Conservation (phyloP, 2,329 filamentous ascomycete genomes). For the Cladosporium sp. region DNA sequence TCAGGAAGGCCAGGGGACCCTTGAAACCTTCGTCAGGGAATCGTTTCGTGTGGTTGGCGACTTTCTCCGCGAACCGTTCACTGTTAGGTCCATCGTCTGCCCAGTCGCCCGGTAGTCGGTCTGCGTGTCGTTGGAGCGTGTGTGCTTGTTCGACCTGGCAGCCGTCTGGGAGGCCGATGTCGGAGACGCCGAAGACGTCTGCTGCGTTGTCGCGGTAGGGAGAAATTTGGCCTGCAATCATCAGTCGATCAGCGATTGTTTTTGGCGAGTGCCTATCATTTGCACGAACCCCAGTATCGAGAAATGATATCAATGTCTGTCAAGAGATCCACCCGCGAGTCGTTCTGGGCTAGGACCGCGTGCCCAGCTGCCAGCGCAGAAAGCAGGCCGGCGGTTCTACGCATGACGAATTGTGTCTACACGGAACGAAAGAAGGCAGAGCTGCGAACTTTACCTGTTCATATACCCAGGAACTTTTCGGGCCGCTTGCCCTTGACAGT, state of each 20-base stretch:
- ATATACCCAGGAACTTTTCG: not conserved
- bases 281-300: conserved; percentile 36
- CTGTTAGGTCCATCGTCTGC: conserved; percentile 47
- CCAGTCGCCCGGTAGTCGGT: conserved; percentile 45
- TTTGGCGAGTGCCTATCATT: not conserved
- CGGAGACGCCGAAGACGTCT: conserved; percentile 41
- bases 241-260: not conserved
- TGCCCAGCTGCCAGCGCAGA: not conserved
- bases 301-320: conserved; percentile 32
- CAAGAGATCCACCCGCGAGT: conserved; percentile 15
- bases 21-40: conserved; percentile 33
- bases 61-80: conserved; percentile 43
- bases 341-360: not conserved
- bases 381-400: not conserved
- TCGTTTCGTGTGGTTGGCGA: conserved; percentile 39
- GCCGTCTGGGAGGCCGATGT: conserved; percentile 45
- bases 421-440: too few species aligned
- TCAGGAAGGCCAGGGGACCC: conserved; percentile 49
- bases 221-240: conserved; percentile 34
- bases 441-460: too few species aligned
- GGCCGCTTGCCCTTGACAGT: not conserved
- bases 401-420: not conserved
- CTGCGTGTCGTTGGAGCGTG: conserved; percentile 48
- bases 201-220: conserved; percentile 43
- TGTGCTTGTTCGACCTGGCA: conserved; percentile 52